Base-by-base conservation (phyloP, 2,329 filamentous ascomycete genomes). In the Elsinoe fawcettii region DNA sequence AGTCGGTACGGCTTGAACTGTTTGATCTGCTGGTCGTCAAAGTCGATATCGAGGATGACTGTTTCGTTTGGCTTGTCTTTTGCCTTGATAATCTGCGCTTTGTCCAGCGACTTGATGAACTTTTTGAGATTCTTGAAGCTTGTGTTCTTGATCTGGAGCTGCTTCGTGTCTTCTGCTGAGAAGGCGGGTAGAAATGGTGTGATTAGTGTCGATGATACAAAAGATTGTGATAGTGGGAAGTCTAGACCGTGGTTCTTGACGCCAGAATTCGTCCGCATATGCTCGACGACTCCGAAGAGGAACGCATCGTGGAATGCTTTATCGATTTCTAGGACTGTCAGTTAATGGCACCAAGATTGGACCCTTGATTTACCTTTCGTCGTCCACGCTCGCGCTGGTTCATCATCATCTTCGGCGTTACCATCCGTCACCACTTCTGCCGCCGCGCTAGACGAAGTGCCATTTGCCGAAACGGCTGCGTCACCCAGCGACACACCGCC, bases 121-220 rank as follows among this genome's bases (percentile, higher is more conserved):
- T 85, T 87, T 65, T 82, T 84, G 59, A 84, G 78, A 60, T 81
- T 86, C 70, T 87, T 87, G 81, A 81, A 86, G 60, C 80, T 83
- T 2, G 83, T 84, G 70, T 86, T 87, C 66, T 86, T 87, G 69
- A 87, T 84, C 62, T 84, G 81, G 55, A 84, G 78, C 59, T 75
- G 81, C 57, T 78, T 78, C 1, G 75, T 74, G 64, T 82, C 76
- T 18, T 77, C 73, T 4, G 80, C 71, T 9, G 77, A 80, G 66
- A 77, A 78, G 18, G 80, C 76, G 2, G 84, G 83, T 1, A 87
- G 75, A 63, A 82, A 85, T 1, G 84, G 84, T n/a, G 84, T 81
- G 18, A 86, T 77, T 56, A 87, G 74, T 56, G 77, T 80, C 7
- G 82, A 77, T 67, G 87, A 82, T 64, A 86, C 73, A 22, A 78